phyloP scores from a whole-genome alignment of 2,329 filamentous ascomycete genomes.

The Blumeria graminis region DNA sequence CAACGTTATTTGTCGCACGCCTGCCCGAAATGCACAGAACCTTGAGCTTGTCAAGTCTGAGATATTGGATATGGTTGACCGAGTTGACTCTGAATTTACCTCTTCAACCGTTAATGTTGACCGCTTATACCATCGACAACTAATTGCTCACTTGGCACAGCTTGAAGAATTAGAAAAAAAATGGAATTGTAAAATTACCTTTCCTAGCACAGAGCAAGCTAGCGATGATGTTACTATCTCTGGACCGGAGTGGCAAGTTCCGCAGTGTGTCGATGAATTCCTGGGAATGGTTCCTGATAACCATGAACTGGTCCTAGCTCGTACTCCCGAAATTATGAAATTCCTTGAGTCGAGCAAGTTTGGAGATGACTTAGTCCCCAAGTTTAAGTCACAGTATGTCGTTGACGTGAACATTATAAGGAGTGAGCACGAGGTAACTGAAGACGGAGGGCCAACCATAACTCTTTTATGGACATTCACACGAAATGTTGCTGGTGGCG shows the following conservation, averaged over 20 bases:
- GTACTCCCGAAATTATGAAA: slow-evolving; percentile 49
- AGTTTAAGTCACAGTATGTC: slow-evolving; percentile 77
- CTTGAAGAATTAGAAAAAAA: slow-evolving; percentile 95
- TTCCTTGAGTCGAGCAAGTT: slow-evolving; percentile 70
- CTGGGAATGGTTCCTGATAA: slow-evolving; percentile 94
- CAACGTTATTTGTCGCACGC: slow-evolving; percentile 95
- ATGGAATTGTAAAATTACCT: slow-evolving; percentile 98
- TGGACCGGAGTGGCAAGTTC: slow-evolving; percentile 93
- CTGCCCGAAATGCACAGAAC: slow-evolving; percentile 88
- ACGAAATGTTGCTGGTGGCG: slow-evolving; percentile 83
- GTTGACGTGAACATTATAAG: slow-evolving; percentile 61
- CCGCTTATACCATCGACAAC: slow-evolving; percentile 80
- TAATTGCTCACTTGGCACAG: slow-evolving; percentile 67
- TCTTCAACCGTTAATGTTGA: slow-evolving; percentile 85
- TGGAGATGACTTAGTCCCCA: slow-evolving; percentile 51
- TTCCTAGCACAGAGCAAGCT: slow-evolving; percentile 89
- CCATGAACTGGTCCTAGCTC: slow-evolving; percentile 70
- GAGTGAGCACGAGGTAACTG: slow-evolving; percentile 31
- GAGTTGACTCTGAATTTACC: slow-evolving; percentile 70
- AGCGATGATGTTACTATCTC: slow-evolving; percentile 92
- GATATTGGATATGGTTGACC: slow-evolving; percentile 97
- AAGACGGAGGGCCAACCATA: slow-evolving; percentile 31
- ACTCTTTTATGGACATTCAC: slow-evolving; percentile 64
- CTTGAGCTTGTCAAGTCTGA: slow-evolving; percentile 94
- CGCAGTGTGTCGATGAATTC: slow-evolving; percentile 87